Evolutionary conservation across 2,329 filamentous ascomycete species (phyloP).

Genomic region (Phialophora tarda): DNA sequence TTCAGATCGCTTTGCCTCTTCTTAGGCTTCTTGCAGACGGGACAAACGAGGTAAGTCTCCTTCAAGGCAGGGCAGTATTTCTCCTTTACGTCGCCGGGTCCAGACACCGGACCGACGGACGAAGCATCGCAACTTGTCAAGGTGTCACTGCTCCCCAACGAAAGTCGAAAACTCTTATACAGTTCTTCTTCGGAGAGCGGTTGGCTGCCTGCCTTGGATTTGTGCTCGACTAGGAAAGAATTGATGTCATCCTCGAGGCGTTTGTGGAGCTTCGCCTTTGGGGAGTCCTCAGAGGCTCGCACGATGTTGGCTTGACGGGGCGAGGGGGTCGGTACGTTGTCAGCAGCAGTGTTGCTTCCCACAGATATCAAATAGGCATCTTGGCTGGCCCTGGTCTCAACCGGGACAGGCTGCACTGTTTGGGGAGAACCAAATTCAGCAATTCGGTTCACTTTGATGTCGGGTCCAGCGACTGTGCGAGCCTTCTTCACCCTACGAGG

Average conservation of each 20-base stretch:
- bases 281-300: conserved; percentile 13
- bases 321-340: conserved; percentile 3
- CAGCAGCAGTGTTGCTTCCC: conserved; percentile 16
- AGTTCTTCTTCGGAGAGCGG: conserved; percentile 25
- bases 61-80: conserved; percentile 15
- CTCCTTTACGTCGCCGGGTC: conserved; percentile 6
- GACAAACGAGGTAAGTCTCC: conserved; percentile 21
- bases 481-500: conserved; percentile 9
- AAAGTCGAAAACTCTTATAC: conserved; percentile 20
- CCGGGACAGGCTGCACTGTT: conserved; percentile 10
- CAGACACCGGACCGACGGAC: conserved; percentile 12
- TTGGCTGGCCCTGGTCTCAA: conserved; percentile 21
- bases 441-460: conserved; percentile 19
- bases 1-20: conserved; percentile 52
- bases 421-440: conserved; percentile 21
- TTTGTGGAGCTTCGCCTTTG: conserved; percentile 12
- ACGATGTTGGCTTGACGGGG: conserved; percentile 23
- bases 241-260: conserved; percentile 30
- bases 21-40: conserved; percentile 32
- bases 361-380: conserved; percentile 29
- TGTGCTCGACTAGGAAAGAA: conserved; percentile 22
- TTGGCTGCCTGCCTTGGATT: conserved; percentile 15
- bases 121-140: conserved; percentile 24
- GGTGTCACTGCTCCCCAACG: conserved; percentile 16
- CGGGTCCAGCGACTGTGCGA: conserved; percentile 26